Conservation (phyloP, 2,329 filamentous ascomycete species). For the Rhinocladiella similis region DNA sequence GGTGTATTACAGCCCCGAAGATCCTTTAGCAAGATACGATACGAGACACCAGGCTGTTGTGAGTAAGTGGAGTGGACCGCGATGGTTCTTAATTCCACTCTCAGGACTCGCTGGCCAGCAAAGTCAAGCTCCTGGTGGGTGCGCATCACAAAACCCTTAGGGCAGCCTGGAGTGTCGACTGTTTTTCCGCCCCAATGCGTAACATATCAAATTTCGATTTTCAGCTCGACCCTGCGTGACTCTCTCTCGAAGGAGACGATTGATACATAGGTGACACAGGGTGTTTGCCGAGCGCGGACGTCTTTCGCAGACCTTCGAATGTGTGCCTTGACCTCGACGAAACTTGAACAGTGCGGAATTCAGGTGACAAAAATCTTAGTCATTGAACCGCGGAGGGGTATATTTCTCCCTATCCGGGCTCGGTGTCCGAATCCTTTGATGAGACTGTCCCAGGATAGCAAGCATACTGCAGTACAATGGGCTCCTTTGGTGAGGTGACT, state of each 20-base stretch:
- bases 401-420: background rate
- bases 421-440: constrained; percentile 1
- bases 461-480: constrained; percentile 19
- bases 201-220: background rate
- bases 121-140: background rate
- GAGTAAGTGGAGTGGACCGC: background rate
- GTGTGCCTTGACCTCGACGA: no score
- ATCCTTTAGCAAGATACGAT: background rate
- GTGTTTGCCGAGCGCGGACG: no score
- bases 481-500: constrained; percentile 28
- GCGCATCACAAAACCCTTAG: background rate
- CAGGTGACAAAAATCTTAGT: background rate
- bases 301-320: no score
- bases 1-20: background rate
- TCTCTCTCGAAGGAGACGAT: no score
- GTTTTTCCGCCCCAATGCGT: background rate
- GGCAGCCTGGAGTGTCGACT: background rate
- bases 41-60: background rate
- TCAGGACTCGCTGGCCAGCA: background rate
- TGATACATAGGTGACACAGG: no score
- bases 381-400: background rate
- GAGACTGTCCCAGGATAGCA: background rate
- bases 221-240: background rate
- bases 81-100: background rate
- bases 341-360: background rate